Percentiles rank a stretch among this genome's conserved stretches.
phyloP scores from a whole-genome alignment of 140 eudicot species.

The Anethum foeniculum region DNA sequence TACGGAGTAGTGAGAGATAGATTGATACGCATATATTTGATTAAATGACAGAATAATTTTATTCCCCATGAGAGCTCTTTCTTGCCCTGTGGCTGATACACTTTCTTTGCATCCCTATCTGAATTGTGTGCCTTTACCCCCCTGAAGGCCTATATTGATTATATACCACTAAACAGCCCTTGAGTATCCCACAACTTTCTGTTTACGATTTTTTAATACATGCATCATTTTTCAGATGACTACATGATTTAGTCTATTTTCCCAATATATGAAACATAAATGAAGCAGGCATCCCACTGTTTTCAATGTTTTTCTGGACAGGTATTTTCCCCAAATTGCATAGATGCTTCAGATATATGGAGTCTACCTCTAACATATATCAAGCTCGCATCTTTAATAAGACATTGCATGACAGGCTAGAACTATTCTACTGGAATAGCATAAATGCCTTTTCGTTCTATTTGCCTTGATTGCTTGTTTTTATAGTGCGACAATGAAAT shows the following conservation, averaged over 20 bases:
- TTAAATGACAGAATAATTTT: background rate
- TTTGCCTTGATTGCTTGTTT: background rate
- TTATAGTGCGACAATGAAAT: background rate
- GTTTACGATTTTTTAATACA: background rate
- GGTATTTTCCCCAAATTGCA: background rate
- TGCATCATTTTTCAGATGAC: background rate
- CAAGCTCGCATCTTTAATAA: background rate
- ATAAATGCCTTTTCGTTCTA: background rate
- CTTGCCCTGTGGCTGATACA: background rate
- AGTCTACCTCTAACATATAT: background rate
- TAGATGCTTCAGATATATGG: background rate
- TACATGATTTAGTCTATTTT: background rate
- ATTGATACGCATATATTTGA: background rate
- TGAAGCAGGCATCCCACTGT: background rate
- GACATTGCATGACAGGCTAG: background rate
- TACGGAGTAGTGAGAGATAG: background rate
- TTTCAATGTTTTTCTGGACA: background rate
- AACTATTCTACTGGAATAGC: background rate
- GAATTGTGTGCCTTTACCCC: background rate
- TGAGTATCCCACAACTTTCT: background rate
- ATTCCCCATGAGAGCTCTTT: background rate
- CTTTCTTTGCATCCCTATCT: background rate
- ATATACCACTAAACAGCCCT: background rate
- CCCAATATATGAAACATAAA: background rate
- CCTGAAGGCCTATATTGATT: background rate